Evolutionary conservation across 805 yeast species (phyloP), one percentile per base, ranked within the genome.

Genomic region (Wickerhamomyces mucosus): DNA sequence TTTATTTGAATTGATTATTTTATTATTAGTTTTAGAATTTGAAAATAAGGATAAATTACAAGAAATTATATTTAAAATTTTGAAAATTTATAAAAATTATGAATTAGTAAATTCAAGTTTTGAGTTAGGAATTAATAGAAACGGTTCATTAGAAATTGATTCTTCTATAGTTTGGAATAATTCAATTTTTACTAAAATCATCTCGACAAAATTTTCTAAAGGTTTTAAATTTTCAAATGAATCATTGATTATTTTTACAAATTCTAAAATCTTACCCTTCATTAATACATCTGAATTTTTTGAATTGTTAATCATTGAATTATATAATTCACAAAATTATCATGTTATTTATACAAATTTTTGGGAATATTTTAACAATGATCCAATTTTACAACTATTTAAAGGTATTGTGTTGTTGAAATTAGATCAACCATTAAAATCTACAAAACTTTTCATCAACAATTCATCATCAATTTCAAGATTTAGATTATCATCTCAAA

Each of bases 21-120:
- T 58, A 10, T 48, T 63, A 20, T 47, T 59, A 9, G 54, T 62
- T 11, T 41, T 63, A 35, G 63, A 63, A 32, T 53, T 63, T 33
- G 60, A 59, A 28, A 50, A 50, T 19, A 42, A 53, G 13, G 38
- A 36, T 11, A 33, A 38, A 7, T 21, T 50, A 4, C 39, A 37
- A 14, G 20, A 29, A 1, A 32, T 40, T 9, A 35, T 52, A 6
- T 29, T 27, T 11, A 40, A 41, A 26, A 35, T 49, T 9, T 23
- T 51, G 8, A 27, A 34, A 14, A 21, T 41, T 9, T 37, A 42
- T 26, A 33, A 42, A 28, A 40, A 40, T 4, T 43, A 45, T 27
- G 42, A 43, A 14, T 24, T 50, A 10, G 37, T 40, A 27, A 29
- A 24, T 7, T 28, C 35, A 20, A 28, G 47, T 4, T 28, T 43